Evolutionary conservation across 495 filamentous ascomycete species (phyloP).

Genomic region (Neurospora intermedia): DNA sequence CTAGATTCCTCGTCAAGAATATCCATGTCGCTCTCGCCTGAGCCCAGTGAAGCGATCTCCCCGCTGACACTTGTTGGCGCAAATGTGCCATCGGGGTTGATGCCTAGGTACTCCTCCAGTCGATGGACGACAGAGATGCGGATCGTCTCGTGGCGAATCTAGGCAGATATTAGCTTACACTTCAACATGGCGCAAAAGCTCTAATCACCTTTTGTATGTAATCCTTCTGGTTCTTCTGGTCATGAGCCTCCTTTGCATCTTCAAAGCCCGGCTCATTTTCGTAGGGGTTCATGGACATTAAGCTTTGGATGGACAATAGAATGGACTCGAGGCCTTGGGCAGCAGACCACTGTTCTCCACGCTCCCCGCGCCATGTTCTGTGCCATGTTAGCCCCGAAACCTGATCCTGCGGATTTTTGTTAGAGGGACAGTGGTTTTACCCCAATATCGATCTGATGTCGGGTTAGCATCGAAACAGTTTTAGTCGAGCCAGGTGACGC

Average conservation of each 20-base stretch:
- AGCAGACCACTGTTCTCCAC: conserved; percentile 88
- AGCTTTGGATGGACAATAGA: conserved; percentile 87
- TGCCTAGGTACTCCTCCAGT: conserved; percentile 66
- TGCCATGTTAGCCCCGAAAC: conserved; percentile 16
- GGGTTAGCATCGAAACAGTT: conserved; percentile 7
- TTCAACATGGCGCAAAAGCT: neutral
- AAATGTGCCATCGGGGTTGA: conserved; percentile 41
- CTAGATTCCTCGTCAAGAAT: conserved; percentile 41
- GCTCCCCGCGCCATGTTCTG: conserved; percentile 87
- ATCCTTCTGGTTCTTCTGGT: conserved; percentile 64
- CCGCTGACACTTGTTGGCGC: conserved; percentile 27
- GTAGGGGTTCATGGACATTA: conserved; percentile 91
- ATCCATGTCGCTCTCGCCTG: conserved; percentile 35
- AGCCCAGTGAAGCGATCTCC: conserved; percentile 28
- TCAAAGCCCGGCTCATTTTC: conserved; percentile 95
- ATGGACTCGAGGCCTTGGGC: conserved; percentile 94
- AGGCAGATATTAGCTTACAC: conserved; percentile 4
- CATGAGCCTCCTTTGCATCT: conserved; percentile 49
- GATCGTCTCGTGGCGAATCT: conserved; percentile 89
- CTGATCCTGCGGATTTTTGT: neutral
- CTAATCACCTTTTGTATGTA: conserved; percentile 74
- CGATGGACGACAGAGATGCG: conserved; percentile 78
- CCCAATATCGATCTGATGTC: conserved; percentile 75
- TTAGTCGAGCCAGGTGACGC: neutral
- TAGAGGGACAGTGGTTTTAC: conserved; percentile 35